Base-by-base conservation (phyloP, 2,329 filamentous ascomycete genomes). In the Hymenotorrendiella dingleyae region DNA sequence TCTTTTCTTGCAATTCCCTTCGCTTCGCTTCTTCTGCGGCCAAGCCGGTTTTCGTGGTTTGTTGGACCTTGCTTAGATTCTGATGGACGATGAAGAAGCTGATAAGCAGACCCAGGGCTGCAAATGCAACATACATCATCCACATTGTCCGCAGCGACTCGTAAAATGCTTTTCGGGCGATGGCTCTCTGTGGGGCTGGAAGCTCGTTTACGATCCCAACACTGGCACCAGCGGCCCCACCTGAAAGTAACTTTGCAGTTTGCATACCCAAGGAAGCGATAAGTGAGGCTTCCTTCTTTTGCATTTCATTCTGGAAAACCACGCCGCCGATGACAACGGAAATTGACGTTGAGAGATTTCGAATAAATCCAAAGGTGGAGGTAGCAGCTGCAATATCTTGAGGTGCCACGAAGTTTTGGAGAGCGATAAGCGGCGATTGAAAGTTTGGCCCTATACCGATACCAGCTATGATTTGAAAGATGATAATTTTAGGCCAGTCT, bases 401-500 rank as follows among this genome's bases (percentile, higher is more conserved):
- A 34, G 72, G 72, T 23, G 74, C 68, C 21, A 84, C 70, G 32
- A 76, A 72, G 21, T 76, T 76, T 58, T 86, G 82, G 10, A 85
- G 67, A 0, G 81, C 80, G 39, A 86, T 80, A 9, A 86, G 69
- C 3, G 82, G 80, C 2, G 74, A 67, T 57, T 86, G 80, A 63
- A 86, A 84, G 54, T 82, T 80, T 9, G 80, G 79, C 0, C 82
- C 82, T 5, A 82, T 67, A 10, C 80, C 80, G 7, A 82, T 64
- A 36, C 80, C 80, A 0, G 74, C 73, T 26, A 84, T 64, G 44
- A 82, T 72, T 57, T 83, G 77, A 61, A 71, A 83, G 29, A 80
- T 50, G 56, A 80, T 66, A 12, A 80, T 67, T 54, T 74, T 76
- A 47, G 66, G 65, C 67, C 72, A 74, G 57, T 74, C 71, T 14